phyloP scores from a whole-genome alignment of 2,329 filamentous ascomycete genomes.

The Akanthomyces lecanii region DNA sequence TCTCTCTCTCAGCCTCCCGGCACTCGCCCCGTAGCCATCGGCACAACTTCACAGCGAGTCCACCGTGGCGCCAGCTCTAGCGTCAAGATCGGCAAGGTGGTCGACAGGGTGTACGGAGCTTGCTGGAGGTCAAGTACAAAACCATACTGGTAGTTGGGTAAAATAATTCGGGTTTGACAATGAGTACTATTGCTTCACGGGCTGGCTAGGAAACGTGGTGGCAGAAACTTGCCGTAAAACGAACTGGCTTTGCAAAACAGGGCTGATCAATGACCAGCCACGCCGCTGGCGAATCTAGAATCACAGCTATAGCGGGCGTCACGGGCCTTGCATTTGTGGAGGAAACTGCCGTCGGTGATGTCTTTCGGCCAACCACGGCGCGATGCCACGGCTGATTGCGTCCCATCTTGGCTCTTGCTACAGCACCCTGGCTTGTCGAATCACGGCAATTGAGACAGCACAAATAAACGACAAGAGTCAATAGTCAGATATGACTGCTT shows the following conservation, averaged over 20 bases:
- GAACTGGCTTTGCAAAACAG: not conserved
- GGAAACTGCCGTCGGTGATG: not conserved
- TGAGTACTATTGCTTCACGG: not conserved
- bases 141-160: not conserved
- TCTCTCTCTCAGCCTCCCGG: not conserved
- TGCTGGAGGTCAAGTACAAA: not conserved
- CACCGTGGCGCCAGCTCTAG: not conserved
- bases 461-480: not conserved
- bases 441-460: not conserved
- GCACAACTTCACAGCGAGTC: not conserved
- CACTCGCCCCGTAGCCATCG: not conserved
- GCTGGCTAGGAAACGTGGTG: not conserved
- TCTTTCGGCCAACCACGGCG: not conserved
- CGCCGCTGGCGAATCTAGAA: not conserved
- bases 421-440: no score
- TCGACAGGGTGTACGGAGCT: conserved; percentile 13
- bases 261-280: not conserved
- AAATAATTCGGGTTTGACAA: not conserved
- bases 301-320: not conserved
- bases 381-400: not conserved
- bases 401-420: not conserved
- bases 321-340: not conserved
- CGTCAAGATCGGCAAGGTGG: not conserved
- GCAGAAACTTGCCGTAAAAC: not conserved
- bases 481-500: not conserved